A percentile compares a stretch with the other conserved stretches of the same genome.
phyloP scores from a whole-genome alignment of 345 rosid species.

The Brassica carinata region DNA sequence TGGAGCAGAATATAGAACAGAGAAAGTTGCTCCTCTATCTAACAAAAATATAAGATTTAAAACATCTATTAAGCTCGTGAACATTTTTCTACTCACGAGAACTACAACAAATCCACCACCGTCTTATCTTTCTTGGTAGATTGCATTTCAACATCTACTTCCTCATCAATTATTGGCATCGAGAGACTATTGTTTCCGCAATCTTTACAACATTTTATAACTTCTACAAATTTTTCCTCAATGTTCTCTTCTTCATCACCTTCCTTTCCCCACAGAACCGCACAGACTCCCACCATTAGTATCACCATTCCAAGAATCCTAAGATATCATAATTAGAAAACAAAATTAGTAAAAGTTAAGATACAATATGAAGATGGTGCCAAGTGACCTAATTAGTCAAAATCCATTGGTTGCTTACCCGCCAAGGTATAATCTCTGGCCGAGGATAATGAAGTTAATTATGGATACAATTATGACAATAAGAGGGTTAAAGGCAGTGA shows the following conservation, averaged over 20 bases:
- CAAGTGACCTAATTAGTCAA: neutral
- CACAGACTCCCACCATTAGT: constrained; percentile 69
- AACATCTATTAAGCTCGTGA: constrained; percentile 17
- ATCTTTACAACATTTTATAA: constrained; percentile 17
- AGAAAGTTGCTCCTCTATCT: constrained; percentile 29
- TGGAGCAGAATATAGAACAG: constrained; percentile 35
- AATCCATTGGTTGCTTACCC: constrained; percentile 50
- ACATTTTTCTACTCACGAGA: constrained; percentile 18
- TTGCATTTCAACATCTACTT: constrained; percentile 40
- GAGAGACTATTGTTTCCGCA: constrained; percentile 7
- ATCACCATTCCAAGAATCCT: constrained; percentile 62
- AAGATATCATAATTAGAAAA: constrained; percentile 13
- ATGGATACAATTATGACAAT: constrained; percentile 88
- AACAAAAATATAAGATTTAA: neutral
- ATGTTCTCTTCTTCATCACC: constrained; percentile 50
- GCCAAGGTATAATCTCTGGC: constrained; percentile 71
- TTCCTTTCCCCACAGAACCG: constrained; percentile 90
- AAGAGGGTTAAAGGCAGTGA: constrained; percentile 90
- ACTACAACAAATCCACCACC: constrained; percentile 23
- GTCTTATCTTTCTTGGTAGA: constrained; percentile 2
- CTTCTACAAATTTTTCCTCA: constrained; percentile 27
- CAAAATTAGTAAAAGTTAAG: neutral
- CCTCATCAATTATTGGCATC: constrained; percentile 37
- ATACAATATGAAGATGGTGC: neutral
- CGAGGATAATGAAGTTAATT: constrained; percentile 79